Evolutionary conservation across 1,139 yeast species (phyloP).

Genomic region (Pneumocystis sp.): DNA sequence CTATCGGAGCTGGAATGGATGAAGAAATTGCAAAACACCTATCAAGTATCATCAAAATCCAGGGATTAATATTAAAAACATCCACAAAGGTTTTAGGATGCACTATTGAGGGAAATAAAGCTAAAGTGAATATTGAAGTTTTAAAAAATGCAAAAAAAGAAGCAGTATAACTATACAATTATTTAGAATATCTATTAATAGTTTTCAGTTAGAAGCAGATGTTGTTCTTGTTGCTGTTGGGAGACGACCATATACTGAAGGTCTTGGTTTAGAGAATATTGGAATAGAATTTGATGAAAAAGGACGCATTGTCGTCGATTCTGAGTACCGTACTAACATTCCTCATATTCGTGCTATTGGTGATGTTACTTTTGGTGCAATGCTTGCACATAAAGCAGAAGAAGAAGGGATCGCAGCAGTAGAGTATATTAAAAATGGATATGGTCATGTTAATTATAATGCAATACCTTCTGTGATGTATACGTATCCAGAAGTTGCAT

Average conservation of each 20-base stretch:
- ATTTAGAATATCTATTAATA: conserved; percentile 1
- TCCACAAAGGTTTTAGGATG: conserved; percentile 86
- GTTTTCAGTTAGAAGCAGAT: conserved; percentile 51
- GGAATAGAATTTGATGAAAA: conserved; percentile 82
- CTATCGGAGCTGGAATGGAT: conserved; percentile 91
- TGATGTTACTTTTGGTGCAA: conserved; percentile 95
- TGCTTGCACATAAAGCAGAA: conserved; percentile 99
- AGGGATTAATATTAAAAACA: conserved; percentile 84
- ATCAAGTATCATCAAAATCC: conserved; percentile 82
- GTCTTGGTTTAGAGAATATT: conserved; percentile 72
- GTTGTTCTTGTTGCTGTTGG: conserved; percentile 94
- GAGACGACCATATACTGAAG: conserved; percentile 92
- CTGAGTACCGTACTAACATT: conserved; percentile 80
- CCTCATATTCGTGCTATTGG: conserved; percentile 95
- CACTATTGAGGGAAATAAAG: conserved; percentile 73
- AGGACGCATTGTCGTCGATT: conserved; percentile 89
- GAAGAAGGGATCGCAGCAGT: conserved; percentile 99
- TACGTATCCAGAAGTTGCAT: conserved; percentile 16
- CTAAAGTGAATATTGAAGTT: conserved; percentile 76
- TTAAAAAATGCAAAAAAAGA: conserved; percentile 75
- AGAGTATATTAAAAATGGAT: conserved; percentile 82
- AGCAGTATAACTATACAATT: conserved; percentile 19
- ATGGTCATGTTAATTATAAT: conserved; percentile 96
- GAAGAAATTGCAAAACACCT: conserved; percentile 80
- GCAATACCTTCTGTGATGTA: conserved; percentile 75